phyloP scores from a whole-genome alignment of 2,329 filamentous ascomycete genomes.

The Claviceps monticola region DNA sequence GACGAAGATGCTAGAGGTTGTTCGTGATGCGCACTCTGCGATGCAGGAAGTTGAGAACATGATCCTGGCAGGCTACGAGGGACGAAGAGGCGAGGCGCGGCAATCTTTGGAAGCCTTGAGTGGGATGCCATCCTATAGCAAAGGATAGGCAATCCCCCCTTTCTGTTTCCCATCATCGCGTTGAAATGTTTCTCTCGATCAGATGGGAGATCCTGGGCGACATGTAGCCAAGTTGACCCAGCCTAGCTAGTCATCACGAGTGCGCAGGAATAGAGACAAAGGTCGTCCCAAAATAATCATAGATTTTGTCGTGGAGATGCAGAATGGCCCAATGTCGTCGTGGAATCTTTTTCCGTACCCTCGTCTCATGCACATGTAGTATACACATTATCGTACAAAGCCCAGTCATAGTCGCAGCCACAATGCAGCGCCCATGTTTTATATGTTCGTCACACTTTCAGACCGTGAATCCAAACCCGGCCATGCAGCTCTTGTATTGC shows the following conservation, averaged over 20 bases:
- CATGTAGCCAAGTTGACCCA: neutral
- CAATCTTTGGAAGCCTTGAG: slow-evolving; percentile 3
- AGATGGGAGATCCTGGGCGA: neutral
- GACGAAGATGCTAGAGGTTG: slow-evolving; percentile 13
- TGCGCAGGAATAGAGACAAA: neutral
- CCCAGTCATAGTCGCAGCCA: too few species aligned
- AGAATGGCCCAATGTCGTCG: slow-evolving; percentile 1
- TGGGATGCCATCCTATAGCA: neutral
- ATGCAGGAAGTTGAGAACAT: slow-evolving; percentile 15
- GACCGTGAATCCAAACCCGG: slow-evolving; percentile 75
- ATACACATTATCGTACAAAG: slow-evolving; percentile 9
- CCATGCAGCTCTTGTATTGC: slow-evolving; percentile 85
- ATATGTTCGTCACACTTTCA: slow-evolving; percentile 15
- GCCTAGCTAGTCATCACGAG: neutral
- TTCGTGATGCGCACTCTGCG: slow-evolving; percentile 8
- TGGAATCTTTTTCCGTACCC: slow-evolving; percentile 1
- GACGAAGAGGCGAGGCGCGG: slow-evolving; percentile 14
- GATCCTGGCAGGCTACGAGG: slow-evolving; percentile 17
- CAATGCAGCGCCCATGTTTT: neutral
- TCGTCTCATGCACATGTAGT: slow-evolving; percentile 11
- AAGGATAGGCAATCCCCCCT: neutral
- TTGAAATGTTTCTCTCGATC: neutral
- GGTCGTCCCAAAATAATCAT: neutral
- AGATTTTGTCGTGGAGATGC: neutral
- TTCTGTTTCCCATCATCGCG: neutral